phyloP scores from a whole-genome alignment of 208 protist species.

The Acanthamoeba lenticulata region DNA sequence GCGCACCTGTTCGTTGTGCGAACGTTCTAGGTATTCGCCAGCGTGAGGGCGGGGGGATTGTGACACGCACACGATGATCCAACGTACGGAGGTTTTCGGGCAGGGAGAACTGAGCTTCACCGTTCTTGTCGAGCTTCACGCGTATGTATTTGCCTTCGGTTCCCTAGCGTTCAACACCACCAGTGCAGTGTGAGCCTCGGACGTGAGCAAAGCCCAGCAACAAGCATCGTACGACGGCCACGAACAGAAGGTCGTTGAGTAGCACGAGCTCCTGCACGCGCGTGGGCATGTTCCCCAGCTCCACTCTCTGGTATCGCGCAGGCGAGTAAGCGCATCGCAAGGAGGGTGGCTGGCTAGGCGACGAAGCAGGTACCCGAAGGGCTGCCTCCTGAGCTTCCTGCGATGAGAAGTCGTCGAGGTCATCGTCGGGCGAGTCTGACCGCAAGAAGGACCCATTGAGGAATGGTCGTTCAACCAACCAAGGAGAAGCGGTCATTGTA shows the following conservation, averaged over 20 bases:
- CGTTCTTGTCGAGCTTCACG: background rate
- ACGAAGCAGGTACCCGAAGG: background rate
- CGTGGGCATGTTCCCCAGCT: constrained; percentile 10
- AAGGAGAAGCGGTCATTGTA: background rate
- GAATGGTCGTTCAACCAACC: background rate
- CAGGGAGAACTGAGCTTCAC: background rate
- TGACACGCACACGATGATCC: background rate
- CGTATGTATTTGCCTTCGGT: constrained; percentile 38
- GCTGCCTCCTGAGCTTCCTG: background rate
- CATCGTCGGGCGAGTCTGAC: background rate
- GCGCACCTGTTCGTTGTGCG: background rate
- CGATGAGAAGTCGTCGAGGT: no score
- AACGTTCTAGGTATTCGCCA: background rate
- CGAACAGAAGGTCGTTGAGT: constrained; percentile 59
- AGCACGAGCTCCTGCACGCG: constrained; percentile 31
- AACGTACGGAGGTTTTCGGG: constrained; percentile 8
- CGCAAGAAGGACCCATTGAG: background rate
- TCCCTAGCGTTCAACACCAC: background rate
- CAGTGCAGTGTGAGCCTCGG: background rate
- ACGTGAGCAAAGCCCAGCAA: background rate
- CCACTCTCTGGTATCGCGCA: background rate
- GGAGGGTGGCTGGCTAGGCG: background rate
- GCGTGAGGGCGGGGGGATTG: background rate
- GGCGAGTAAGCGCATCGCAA: background rate
- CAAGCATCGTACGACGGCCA: background rate